phyloP scores from a whole-genome alignment of 306 rosid species.

The Trifolium pratense region DNA sequence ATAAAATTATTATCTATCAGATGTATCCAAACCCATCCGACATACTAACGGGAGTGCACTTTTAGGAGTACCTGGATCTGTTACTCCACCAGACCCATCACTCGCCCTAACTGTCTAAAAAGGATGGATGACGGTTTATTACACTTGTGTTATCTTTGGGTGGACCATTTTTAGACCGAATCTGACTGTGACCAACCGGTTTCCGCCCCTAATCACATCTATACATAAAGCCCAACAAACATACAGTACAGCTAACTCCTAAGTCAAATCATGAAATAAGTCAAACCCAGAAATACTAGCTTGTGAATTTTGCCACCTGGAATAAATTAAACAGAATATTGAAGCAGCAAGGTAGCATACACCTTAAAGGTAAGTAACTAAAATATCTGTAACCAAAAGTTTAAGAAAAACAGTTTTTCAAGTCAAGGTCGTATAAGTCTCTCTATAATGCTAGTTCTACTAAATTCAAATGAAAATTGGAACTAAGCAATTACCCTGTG shows the following conservation, averaged over 20 bases:
- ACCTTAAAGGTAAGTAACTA: slow-evolving; percentile 16
- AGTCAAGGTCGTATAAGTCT: not conserved
- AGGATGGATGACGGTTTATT: not conserved
- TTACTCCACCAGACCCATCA: not conserved
- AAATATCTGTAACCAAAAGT: slow-evolving; percentile 22
- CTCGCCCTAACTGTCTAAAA: not conserved
- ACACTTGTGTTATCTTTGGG: not conserved
- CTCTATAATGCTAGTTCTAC: slow-evolving; percentile 14
- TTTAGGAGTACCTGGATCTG: not conserved
- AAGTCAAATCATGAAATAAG: slow-evolving; percentile 6
- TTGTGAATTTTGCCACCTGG: slow-evolving; percentile 26
- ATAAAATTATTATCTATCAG: not conserved
- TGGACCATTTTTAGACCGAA: not conserved
- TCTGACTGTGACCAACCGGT: not conserved
- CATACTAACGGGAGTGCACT: not conserved
- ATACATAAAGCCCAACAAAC: not conserved
- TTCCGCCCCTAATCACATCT: not conserved
- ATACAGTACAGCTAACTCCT: slow-evolving; percentile 25
- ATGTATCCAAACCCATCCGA: not conserved
- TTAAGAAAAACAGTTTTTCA: slow-evolving; percentile 8
- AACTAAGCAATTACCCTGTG: slow-evolving; percentile 58
- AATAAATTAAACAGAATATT: slow-evolving; percentile 16
- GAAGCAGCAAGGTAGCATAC: slow-evolving; percentile 22
- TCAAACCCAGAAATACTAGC: slow-evolving; percentile 26
- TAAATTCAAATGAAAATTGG: slow-evolving; percentile 33